Evolutionary conservation across 176 grass and related monocot species (phyloP).

Genomic region (Paspalum vaginatum): DNA sequence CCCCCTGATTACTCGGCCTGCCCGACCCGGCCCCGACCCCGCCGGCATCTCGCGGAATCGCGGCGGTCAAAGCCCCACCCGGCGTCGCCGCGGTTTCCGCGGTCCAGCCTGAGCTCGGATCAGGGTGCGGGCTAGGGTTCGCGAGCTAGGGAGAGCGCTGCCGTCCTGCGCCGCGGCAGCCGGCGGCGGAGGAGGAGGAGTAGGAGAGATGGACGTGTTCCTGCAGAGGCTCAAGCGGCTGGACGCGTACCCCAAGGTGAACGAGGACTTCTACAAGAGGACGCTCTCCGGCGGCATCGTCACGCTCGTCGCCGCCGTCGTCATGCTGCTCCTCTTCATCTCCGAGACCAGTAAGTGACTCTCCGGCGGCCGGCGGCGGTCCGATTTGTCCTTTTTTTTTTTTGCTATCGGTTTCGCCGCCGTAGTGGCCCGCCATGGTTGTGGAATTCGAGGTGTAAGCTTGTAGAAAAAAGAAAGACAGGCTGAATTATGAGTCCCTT

Average conservation of each 20-base stretch:
- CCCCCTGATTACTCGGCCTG: background rate
- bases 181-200: background rate
- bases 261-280: slow-evolving; percentile 97
- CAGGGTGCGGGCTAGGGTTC: slow-evolving; percentile 8
- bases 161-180: slow-evolving; percentile 1
- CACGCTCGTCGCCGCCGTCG: slow-evolving; percentile 74
- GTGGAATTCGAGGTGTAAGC: background rate
- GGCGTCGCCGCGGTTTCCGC: slow-evolving; percentile 24
- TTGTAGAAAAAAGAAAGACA: background rate
- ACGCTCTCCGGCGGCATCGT: slow-evolving; percentile 94
- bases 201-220: slow-evolving; percentile 56
- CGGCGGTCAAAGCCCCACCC: slow-evolving; percentile 38
- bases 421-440: background rate
- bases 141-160: background rate
- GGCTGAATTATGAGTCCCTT: background rate
- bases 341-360: slow-evolving; percentile 81
- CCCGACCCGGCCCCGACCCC: slow-evolving; percentile 29
- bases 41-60: slow-evolving; percentile 32
- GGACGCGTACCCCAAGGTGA: slow-evolving; percentile 96
- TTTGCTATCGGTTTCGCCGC: background rate
- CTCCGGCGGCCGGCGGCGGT: background rate
- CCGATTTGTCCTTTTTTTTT: background rate
- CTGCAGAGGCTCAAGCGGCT: slow-evolving; percentile 83
- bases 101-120: slow-evolving; percentile 21
- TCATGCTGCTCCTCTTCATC: slow-evolving; percentile 89